A percentile compares a stretch with the other conserved stretches of the same genome.
phyloP scores from a whole-genome alignment of 371 early-diverging fungal genomes.

The Saksenaea vasiformis region DNA sequence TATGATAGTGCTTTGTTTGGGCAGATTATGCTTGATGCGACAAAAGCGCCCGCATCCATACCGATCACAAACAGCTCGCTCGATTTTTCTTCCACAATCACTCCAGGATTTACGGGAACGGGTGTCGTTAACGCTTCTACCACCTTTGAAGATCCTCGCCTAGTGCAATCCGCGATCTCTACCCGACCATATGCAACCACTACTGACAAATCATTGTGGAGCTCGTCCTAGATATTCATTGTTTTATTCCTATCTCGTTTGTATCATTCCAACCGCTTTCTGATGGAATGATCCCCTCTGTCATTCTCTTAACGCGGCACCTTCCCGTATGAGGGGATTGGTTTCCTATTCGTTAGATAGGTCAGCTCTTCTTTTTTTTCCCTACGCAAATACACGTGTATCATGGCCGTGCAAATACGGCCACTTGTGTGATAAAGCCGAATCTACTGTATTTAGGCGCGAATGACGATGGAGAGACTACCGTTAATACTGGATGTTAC shows the following conservation, averaged over 20 bases:
- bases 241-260: not conserved
- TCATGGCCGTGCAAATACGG: too few relatives aligned
- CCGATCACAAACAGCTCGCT: not conserved
- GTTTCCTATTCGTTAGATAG: too few relatives aligned
- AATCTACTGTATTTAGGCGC: too few relatives aligned
- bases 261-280: not conserved
- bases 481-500: too few relatives aligned
- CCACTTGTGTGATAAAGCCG: too few relatives aligned
- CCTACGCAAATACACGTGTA: too few relatives aligned
- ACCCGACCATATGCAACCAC: not conserved
- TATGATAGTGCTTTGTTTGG: slow-evolving; percentile 47
- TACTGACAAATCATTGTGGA: slow-evolving; percentile 2
- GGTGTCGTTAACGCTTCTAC: not conserved
- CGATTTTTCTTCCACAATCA: not conserved
- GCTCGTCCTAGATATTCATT: not conserved
- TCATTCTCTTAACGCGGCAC: too few relatives aligned
- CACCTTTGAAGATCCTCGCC: not conserved
- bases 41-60: slow-evolving; percentile 8
- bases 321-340: too few relatives aligned
- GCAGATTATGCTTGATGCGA: slow-evolving; percentile 47
- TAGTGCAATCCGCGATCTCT: not conserved
- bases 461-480: too few relatives aligned
- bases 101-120: not conserved
- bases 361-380: too few relatives aligned
- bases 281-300: not conserved